phyloP scores from a whole-genome alignment of 225 moss, liverwort and hornwort species.

The Physcomitrellopsis africana region DNA sequence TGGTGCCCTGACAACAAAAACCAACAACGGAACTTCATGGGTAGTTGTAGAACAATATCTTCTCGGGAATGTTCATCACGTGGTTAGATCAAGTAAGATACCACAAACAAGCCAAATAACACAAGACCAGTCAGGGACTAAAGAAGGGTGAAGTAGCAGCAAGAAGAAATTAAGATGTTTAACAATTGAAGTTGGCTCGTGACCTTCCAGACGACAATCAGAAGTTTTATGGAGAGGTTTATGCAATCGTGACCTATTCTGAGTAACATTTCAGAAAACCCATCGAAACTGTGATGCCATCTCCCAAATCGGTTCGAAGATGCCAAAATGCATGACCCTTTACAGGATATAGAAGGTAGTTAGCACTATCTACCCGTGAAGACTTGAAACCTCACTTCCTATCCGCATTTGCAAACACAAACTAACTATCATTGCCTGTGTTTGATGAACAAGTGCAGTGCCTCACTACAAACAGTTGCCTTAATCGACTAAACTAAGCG shows the following conservation, averaged over 20 bases:
- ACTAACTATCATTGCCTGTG: background rate
- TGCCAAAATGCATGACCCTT: background rate
- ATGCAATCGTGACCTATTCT: conserved; percentile 9
- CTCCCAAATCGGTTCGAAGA: too few relatives aligned
- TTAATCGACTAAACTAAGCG: background rate
- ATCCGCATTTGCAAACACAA: background rate
- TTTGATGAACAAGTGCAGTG: conserved; percentile 1
- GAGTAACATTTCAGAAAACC: too few relatives aligned
- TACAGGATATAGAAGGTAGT: background rate
- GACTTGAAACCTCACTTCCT: background rate
- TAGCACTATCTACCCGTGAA: background rate
- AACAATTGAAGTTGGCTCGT: background rate
- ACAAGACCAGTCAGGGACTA: background rate
- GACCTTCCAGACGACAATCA: background rate
- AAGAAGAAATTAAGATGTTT: conserved; percentile 13
- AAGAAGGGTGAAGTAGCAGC: background rate
- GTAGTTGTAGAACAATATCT: conserved; percentile 14
- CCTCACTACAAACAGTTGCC: background rate
- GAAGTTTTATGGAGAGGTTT: background rate
- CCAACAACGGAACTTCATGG: conserved; percentile 34
- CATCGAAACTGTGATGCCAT: too few relatives aligned
- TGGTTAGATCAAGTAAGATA: background rate
- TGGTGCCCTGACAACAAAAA: conserved; percentile 45
- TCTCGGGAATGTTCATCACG: background rate
- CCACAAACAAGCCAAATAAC: background rate